Conservation (phyloP, 73 alveolate genomes). For the Halteria grandinella region DNA sequence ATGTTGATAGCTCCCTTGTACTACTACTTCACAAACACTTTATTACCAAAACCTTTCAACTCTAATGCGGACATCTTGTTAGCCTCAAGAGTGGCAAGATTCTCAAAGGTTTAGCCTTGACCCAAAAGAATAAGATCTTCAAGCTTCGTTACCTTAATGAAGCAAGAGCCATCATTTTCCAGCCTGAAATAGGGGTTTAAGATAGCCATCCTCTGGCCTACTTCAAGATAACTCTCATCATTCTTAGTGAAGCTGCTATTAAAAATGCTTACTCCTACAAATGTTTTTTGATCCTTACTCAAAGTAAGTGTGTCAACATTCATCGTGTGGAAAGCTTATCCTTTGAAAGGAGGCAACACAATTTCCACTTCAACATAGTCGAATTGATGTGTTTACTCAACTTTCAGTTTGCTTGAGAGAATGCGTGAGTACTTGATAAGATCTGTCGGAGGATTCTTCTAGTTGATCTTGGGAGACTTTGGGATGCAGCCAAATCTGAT, state of each 20-base stretch:
- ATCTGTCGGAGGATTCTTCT: neutral
- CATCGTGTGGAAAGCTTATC: neutral
- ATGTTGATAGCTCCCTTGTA: too few species aligned
- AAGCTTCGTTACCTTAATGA: neutral
- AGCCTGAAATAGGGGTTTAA: slow-evolving; percentile 26
- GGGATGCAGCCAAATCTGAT: neutral
- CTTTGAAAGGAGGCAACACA: neutral
- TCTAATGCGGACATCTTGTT: neutral
- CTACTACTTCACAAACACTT: neutral
- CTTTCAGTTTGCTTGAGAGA: neutral
- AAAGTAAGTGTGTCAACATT: neutral
- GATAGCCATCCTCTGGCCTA: neutral
- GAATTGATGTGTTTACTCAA: neutral
- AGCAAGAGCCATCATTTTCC: neutral
- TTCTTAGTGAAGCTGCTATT: neutral
- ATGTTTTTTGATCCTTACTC: neutral
- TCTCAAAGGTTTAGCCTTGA: neutral
- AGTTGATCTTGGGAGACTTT: neutral
- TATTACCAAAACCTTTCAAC: slow-evolving; percentile 9
- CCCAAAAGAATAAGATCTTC: slow-evolving; percentile 4
- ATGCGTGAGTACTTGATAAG: neutral
- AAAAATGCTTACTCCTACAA: neutral
- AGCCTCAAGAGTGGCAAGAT: neutral
- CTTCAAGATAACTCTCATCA: slow-evolving; percentile 20
- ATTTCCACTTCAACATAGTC: neutral